Base-by-base conservation (phyloP, 768 basidiomycete genomes). In the Trametes coccinea region DNA sequence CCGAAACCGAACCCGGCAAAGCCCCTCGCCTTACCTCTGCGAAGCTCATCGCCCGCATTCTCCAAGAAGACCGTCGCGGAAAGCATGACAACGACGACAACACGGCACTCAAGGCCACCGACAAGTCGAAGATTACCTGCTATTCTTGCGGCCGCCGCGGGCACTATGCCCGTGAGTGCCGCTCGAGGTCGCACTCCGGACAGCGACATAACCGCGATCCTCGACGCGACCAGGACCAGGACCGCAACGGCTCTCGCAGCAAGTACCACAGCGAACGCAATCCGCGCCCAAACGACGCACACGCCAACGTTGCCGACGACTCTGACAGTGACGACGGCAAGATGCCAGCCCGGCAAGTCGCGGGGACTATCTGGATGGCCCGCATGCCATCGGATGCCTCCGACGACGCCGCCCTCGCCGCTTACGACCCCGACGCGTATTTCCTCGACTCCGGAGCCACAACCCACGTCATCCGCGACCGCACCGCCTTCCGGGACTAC, bases 41-140 rank as follows among this genome's bases (percentile, higher is more conserved):
- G 3, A 49, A 66, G 22, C 49, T 69, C 14, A 66, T 67, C 51
- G 50, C 66, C 5, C 61, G 66, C 7, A 63, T 70, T 22, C 60
- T 62, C 3, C 55, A 62, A 37, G 56, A 62, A 43, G 61, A 62
- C 31, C 45, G 56, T 5, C 55, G 56, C 47, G 44, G 5, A 37
- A 37, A 7, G 11, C 39, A 34, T n/a, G n/a, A 16, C 16, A 33
- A 11, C 13, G 52, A 46, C 10, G 4, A 30, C 13, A 50, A 57
- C 11, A 62, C 56, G 5, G 56, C 61, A 4, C 56, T 62, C 34
- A 37, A 37, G 34, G 34, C 34, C 16, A 31, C 30, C 55, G 45
- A 56, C 33, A 37, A 56, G 29, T 27, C 39, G 16, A 41, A n/a
- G 10, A 5, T 22, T 2, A 39, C 34, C 14, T 62, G 61, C 40